These are phyloP conservation scores for Malus sylvestris DNA, from an alignment of 306 rosid genomes.

Conservation along the genomic window DNA sequence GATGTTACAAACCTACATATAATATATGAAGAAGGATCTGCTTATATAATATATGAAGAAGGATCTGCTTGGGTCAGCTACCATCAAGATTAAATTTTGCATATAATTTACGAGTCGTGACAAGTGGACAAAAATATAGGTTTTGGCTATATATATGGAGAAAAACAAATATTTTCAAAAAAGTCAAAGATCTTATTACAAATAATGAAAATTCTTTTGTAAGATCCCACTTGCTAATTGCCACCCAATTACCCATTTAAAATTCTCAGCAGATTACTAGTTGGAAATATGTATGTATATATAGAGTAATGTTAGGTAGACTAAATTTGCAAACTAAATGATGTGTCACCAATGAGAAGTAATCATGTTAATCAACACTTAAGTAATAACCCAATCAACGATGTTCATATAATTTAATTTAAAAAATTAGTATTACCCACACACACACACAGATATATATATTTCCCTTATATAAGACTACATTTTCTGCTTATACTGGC, in stretches of 20 bases:
- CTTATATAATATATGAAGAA: slow-evolving; percentile 27
- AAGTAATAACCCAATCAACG: too few species aligned
- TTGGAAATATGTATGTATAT: background rate
- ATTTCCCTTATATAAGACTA: background rate
- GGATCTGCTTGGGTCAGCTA: slow-evolving; percentile 56
- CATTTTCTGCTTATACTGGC: background rate
- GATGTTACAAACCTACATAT: slow-evolving; percentile 14
- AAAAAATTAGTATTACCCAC: too few species aligned
- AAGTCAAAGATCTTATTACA: slow-evolving; percentile 32
- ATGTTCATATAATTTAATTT: too few species aligned
- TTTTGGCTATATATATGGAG: slow-evolving; percentile 7
- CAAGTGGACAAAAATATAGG: slow-evolving; percentile 29
- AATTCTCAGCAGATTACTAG: background rate
- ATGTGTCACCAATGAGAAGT: too few species aligned
- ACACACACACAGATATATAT: too few species aligned
- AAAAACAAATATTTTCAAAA: slow-evolving; percentile 6
- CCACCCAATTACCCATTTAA: background rate
- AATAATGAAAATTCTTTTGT: background rate
- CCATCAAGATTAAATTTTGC: slow-evolving; percentile 24
- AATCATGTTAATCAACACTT: too few species aligned
- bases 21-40: slow-evolving; percentile 21
- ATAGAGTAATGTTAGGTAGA: too few species aligned
- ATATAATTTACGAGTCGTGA: slow-evolving; percentile 22
- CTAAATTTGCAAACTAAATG: too few species aligned
- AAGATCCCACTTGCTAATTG: slow-evolving; percentile 25